These are phyloP conservation scores for Strobilomyces dryophilus DNA, from an alignment of 768 basidiomycete species.

Conservation along the genomic window DNA sequence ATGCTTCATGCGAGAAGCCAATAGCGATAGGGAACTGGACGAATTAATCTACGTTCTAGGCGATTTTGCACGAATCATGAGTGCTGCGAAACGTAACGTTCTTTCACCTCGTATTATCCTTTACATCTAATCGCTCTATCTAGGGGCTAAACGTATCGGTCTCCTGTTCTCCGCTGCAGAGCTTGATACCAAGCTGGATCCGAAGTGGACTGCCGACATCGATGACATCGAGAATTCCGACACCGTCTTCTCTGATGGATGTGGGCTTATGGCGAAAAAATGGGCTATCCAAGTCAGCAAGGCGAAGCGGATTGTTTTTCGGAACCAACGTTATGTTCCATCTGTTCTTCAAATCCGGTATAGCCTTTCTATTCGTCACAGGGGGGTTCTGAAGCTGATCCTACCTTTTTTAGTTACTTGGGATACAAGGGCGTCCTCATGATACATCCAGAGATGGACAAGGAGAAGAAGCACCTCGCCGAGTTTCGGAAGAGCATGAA, in stretches of 20 bases:
- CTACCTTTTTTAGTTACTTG: slow-evolving; percentile 42
- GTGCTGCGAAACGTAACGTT: slow-evolving; percentile 52
- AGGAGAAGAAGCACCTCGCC: slow-evolving; percentile 40
- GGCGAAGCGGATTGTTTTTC: slow-evolving; percentile 51
- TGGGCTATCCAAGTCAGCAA: slow-evolving; percentile 52
- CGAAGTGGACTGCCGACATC: slow-evolving; percentile 48
- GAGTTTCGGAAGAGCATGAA: slow-evolving; percentile 69
- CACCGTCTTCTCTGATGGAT: slow-evolving; percentile 64
- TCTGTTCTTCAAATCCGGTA: slow-evolving; percentile 63
- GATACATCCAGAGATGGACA: slow-evolving; percentile 58
- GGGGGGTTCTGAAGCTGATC: not conserved
- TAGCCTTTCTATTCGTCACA: not conserved
- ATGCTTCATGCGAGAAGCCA: slow-evolving; percentile 57
- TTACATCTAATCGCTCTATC: not conserved
- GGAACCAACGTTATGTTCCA: slow-evolving; percentile 54
- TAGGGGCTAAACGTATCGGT: slow-evolving; percentile 68
- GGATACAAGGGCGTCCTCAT: slow-evolving; percentile 72
- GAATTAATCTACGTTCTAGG: slow-evolving; percentile 53
- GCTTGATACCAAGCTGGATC: slow-evolving; percentile 53
- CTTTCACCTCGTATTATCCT: slow-evolving; percentile 1
- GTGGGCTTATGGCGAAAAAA: slow-evolving; percentile 55
- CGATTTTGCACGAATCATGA: slow-evolving; percentile 59
- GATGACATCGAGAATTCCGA: slow-evolving; percentile 54
- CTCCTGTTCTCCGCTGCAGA: slow-evolving; percentile 62
- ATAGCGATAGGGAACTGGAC: slow-evolving; percentile 53